Evolutionary conservation across 345 rosid genomes (phyloP).

Genomic region (Psidium guajava): DNA sequence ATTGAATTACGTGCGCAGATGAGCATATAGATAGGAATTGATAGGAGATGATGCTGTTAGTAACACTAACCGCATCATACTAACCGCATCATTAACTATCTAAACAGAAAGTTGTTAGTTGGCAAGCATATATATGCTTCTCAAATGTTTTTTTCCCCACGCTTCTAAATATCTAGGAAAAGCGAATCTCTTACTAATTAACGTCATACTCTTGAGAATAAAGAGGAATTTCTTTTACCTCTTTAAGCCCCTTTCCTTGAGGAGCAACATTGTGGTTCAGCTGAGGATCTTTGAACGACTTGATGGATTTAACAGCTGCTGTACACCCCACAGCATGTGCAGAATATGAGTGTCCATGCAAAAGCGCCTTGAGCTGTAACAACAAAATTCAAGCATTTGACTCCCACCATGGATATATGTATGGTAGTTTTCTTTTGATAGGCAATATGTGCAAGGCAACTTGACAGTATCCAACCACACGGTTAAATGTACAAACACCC

Average conservation of each 20-base stretch:
- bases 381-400: not conserved
- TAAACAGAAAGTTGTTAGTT: not conserved
- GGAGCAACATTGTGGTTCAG: constrained; percentile 52
- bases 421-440: not conserved
- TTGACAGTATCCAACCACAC: not conserved
- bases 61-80: not conserved
- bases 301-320: constrained; percentile 75
- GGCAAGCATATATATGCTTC: not conserved
- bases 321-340: constrained; percentile 94
- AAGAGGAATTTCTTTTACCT: constrained; percentile 27
- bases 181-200: not conserved
- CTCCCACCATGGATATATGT: not conserved
- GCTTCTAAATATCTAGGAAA: not conserved
- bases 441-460: not conserved
- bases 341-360: constrained; percentile 92
- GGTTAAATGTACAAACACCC: not conserved
- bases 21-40: not conserved
- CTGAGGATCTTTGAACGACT: constrained; percentile 80
- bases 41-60: not conserved
- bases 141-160: not conserved
- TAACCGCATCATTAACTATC: not conserved
- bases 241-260: constrained; percentile 43
- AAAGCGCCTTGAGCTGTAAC: constrained; percentile 69
- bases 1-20: not conserved
- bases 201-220: not conserved